Conservation (phyloP, 1,139 yeast genomes). For the Taphrina confusa region DNA sequence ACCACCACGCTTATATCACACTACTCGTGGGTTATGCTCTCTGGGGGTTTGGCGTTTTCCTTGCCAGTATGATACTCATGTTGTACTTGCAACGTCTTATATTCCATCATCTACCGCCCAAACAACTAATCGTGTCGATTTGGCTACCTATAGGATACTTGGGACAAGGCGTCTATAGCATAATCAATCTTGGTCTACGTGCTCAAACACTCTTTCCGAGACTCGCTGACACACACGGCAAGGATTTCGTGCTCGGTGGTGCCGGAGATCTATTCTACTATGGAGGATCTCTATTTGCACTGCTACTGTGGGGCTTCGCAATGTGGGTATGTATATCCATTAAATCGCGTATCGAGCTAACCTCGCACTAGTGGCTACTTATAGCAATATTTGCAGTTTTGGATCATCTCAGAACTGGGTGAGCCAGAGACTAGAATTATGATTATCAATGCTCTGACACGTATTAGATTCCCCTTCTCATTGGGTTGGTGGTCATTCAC, state of each 20-base stretch:
- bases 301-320: conserved; percentile 29
- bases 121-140: conserved; percentile 25
- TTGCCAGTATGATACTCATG: conserved; percentile 31
- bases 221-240: neutral
- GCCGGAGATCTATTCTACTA: conserved; percentile 20
- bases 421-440: neutral
- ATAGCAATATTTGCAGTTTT: conserved; percentile 31
- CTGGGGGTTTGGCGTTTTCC: conserved; percentile 32
- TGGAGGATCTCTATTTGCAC: conserved; percentile 10
- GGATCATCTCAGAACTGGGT: conserved; percentile 27
- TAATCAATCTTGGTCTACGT: conserved; percentile 23
- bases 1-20: conserved; percentile 20
- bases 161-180: conserved; percentile 25
- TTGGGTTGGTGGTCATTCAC: conserved; percentile 34
- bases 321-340: conserved; percentile 11
- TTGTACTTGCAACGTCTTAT: conserved; percentile 27
- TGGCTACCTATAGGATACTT: conserved; percentile 31
- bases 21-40: conserved; percentile 20
- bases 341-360: neutral
- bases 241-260: conserved; percentile 8
- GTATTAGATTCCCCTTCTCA: conserved; percentile 23
- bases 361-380: conserved; percentile 8
- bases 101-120: conserved; percentile 31
- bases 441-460: neutral
- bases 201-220: conserved; percentile 10